phyloP scores from a whole-genome alignment of 768 basidiomycete genomes.

The Suillus weaverae region DNA sequence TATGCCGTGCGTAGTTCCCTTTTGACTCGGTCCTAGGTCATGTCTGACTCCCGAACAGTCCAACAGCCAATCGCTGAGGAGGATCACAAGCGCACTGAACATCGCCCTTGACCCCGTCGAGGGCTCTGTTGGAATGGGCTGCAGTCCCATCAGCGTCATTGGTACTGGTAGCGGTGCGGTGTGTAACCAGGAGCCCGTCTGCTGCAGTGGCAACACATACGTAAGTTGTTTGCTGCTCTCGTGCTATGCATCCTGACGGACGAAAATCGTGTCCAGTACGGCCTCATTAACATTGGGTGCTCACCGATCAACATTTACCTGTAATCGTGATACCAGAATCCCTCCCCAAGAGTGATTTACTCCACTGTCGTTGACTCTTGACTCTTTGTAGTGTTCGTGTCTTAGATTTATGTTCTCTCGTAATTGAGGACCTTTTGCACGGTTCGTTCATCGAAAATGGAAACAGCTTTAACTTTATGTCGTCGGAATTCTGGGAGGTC shows the following conservation, averaged over 20 bases:
- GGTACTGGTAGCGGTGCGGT: slow-evolving; percentile 5
- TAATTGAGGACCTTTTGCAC: neutral
- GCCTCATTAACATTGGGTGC: slow-evolving; percentile 4
- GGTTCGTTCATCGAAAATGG: neutral
- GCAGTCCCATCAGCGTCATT: slow-evolving; percentile 8
- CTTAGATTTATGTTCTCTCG: neutral
- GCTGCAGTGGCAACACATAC: slow-evolving; percentile 11
- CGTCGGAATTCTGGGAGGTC: neutral
- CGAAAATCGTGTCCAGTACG: neutral
- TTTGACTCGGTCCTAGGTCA: neutral
- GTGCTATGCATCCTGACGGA: neutral
- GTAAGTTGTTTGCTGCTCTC: neutral
- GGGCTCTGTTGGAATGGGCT: slow-evolving; percentile 3
- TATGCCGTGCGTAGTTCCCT: slow-evolving; percentile 13
- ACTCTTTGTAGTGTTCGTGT: neutral
- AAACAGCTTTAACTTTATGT: neutral
- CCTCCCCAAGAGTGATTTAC: neutral
- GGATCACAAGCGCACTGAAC: neutral
- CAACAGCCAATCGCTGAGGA: neutral
- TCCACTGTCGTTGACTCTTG: neutral
- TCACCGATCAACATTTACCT: slow-evolving; percentile 1
- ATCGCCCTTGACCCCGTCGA: neutral
- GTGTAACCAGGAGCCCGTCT: slow-evolving; percentile 9
- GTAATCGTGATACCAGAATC: neutral
- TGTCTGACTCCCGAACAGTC: neutral